A percentile compares a stretch with the other conserved stretches of the same genome.
These are phyloP conservation scores for Coemansia sp. DNA, from an alignment of 192 early-diverging fungal species.

Conservation along the genomic window DNA sequence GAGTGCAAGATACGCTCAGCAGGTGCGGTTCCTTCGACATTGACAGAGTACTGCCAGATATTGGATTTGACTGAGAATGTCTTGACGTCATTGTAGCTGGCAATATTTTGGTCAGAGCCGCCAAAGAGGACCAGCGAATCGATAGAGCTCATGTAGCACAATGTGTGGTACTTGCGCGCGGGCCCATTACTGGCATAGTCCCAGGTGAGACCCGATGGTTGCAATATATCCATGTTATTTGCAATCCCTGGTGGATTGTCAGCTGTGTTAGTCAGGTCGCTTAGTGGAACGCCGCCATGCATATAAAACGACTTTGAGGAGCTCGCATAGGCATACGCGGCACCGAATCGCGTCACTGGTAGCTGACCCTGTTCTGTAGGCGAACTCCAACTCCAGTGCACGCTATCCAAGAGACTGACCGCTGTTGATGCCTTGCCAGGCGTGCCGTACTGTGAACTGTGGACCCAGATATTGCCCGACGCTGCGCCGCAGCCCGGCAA, in stretches of 20 bases:
- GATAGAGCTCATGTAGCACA: constrained; percentile 62
- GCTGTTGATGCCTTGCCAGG: constrained; percentile 24
- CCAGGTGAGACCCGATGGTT: constrained; percentile 62
- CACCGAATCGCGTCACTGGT: constrained; percentile 45
- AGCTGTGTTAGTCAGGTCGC: constrained; percentile 31
- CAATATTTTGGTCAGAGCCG: constrained; percentile 60
- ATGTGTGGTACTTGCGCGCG: constrained; percentile 58
- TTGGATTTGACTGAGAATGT: constrained; percentile 57
- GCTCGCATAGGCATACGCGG: constrained; percentile 42
- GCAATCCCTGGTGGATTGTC: constrained; percentile 29
- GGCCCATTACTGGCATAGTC: constrained; percentile 65
- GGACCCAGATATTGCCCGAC: constrained; percentile 41
- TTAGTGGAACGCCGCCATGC: constrained; percentile 56
- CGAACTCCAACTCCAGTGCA: constrained; percentile 59
- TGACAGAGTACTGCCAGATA: constrained; percentile 60
- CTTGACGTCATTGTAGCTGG: constrained; percentile 59
- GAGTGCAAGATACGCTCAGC: constrained; percentile 67
- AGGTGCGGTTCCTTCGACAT: constrained; percentile 54
- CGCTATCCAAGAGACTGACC: constrained; percentile 51
- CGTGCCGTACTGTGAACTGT: constrained; percentile 41
- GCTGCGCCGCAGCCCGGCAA: constrained; percentile 52
- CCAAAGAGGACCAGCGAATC: constrained; percentile 69
- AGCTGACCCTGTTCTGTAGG: constrained; percentile 48
- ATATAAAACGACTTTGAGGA: constrained; percentile 44
- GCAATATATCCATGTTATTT: constrained; percentile 57